Evolutionary conservation across 257 asterid genomes (phyloP), one percentile per base, ranked within the genome.

Genomic region (Solanum raphanifolium): DNA sequence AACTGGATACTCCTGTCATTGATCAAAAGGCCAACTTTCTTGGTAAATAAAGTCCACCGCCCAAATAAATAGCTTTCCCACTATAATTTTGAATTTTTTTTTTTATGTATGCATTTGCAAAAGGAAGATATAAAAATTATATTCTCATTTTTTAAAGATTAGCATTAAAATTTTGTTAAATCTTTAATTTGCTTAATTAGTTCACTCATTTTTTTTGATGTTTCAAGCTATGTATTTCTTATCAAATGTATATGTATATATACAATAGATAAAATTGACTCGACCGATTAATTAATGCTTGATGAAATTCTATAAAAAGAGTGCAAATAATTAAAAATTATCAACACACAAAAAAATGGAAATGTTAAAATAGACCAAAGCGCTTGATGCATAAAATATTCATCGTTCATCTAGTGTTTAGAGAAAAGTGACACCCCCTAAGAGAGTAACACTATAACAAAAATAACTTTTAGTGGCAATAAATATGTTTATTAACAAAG

Each of bases 1-100:
- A 81, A 29, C 68, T 81, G 68, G 84, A 79, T 79, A 43, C 84
- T 43, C 65, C 38, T 79, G 85, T 25, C 85, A 79, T 79, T 4
- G 27, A 79, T 16, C 27, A 25, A 43, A 25, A 78, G 23, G 25
- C 25, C 38, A 78, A 41, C 65, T 78, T 78, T 78, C 65, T 27
- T 5, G 2, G 85, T 13, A 25, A 79, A 81, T 23, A 41, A 79
- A 81, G 29, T 81, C 85, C 85, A 81, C 85, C 85, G 85, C 18
- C 68, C 85, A 46, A 81, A 16, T 81, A 46, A 81, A 81, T 38
- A 46, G 9, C 36, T 15, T 79, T 16, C 39, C 9, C 52, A 43
- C 39, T 15, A 27, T 27, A 41, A 43, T 25, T 78, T 43, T 41
- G 5, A 15, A 79, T 12, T 7, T 13, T 3, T 6, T n/a, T 13